phyloP scores from a whole-genome alignment of 805 yeast species.

The Kuraishia capsulata region DNA sequence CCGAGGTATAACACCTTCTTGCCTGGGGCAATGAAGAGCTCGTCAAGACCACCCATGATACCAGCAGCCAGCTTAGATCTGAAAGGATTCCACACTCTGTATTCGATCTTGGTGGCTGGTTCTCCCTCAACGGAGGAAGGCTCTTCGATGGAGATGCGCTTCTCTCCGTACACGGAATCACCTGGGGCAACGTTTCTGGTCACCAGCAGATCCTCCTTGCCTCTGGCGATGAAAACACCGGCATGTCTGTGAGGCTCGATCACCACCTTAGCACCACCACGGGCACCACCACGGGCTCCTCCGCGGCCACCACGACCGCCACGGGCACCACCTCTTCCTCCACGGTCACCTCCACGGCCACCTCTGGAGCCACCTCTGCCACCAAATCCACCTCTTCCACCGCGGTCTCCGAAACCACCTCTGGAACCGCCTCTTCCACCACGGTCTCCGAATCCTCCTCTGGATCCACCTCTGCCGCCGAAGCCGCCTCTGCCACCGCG shows the following conservation, averaged over 20 bases:
- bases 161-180: constrained; percentile 97
- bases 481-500: constrained; percentile 39
- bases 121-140: constrained; percentile 83
- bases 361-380: constrained; percentile 40
- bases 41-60: constrained; percentile 99
- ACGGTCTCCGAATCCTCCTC: constrained; percentile 39
- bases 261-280: constrained; percentile 92
- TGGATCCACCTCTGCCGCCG: constrained; percentile 30
- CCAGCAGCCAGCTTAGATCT: constrained; percentile 99
- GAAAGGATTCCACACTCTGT: constrained; percentile 99
- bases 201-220: constrained; percentile 96
- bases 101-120: constrained; percentile 90
- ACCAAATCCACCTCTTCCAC: constrained; percentile 43
- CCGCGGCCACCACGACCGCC: constrained; percentile 56
- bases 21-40: constrained; percentile 95
- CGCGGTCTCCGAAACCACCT: constrained; percentile 30
- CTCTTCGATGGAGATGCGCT: constrained; percentile 89
- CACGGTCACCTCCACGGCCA: constrained; percentile 43
- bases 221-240: constrained; percentile 98
- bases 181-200: constrained; percentile 98
- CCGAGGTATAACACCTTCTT: constrained; percentile 95
- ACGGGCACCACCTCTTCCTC: constrained; percentile 51
- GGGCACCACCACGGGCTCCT: constrained; percentile 75
- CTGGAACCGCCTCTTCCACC: constrained; percentile 41
- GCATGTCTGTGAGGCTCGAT: constrained; percentile 99